phyloP scores from a whole-genome alignment of 805 yeast genomes.

The Candida insectalens region DNA sequence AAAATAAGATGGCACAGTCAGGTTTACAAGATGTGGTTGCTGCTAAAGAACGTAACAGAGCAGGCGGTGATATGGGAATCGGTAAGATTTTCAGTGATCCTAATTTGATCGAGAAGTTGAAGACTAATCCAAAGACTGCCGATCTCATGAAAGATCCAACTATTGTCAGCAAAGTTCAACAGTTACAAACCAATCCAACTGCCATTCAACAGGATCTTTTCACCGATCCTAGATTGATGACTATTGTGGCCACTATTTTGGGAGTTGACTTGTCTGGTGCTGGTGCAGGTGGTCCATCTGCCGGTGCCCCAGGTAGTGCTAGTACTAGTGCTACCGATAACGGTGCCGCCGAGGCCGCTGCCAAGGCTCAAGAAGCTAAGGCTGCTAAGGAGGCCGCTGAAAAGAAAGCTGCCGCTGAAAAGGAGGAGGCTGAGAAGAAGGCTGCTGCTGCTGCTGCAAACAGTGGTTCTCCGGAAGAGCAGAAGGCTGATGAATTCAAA shows the following conservation, averaged over 20 bases:
- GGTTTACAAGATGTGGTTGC: conserved; percentile 67
- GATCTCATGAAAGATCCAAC: conserved; percentile 82
- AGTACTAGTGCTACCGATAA: conserved; percentile 9
- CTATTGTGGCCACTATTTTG: conserved; percentile 73
- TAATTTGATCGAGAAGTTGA: conserved; percentile 61
- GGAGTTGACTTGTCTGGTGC: conserved; percentile 55
- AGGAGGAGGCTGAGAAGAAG: conserved; percentile 5
- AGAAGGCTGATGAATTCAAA: conserved; percentile 59
- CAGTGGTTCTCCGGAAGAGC: conserved; percentile 24
- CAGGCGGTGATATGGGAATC: conserved; percentile 37
- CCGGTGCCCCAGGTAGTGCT: background rate
- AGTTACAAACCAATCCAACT: conserved; percentile 63
- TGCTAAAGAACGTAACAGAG: conserved; percentile 34
- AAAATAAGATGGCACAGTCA: conserved; percentile 77
- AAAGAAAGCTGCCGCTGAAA: conserved; percentile 6
- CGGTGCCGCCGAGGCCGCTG: conserved; percentile 22
- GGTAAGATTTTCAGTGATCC: conserved; percentile 78
- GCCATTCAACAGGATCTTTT: conserved; percentile 61
- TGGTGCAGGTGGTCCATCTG: conserved; percentile 21
- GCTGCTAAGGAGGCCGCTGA: conserved; percentile 25
- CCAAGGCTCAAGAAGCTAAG: conserved; percentile 15
- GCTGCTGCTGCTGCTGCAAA: conserved; percentile 19
- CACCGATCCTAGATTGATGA: conserved; percentile 80
- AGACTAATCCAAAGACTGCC: conserved; percentile 77
- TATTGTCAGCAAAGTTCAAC: conserved; percentile 58